phyloP scores from a whole-genome alignment of 345 rosid species.

The Linum tenue region DNA sequence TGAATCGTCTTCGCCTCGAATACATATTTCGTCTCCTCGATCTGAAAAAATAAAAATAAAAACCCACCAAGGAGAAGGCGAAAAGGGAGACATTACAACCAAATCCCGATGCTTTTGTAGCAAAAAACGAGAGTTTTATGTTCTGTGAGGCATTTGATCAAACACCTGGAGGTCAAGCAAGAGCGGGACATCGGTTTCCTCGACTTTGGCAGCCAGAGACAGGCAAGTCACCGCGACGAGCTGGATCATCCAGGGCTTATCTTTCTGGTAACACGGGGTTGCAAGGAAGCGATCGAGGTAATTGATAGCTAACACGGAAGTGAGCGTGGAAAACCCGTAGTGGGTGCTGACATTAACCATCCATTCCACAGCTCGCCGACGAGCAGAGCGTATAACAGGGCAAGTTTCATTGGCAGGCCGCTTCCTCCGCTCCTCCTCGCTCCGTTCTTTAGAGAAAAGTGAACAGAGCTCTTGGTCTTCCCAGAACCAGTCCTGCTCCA shows the following conservation, averaged over 20 bases:
- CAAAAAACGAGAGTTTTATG: neutral
- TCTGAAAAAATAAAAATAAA: no score
- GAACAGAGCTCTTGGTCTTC: neutral
- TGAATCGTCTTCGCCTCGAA: slow-evolving; percentile 28
- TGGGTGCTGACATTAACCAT: slow-evolving; percentile 17
- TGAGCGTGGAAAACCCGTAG: slow-evolving; percentile 21
- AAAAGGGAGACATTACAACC: neutral
- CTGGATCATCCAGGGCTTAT: slow-evolving; percentile 28
- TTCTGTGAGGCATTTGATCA: neutral
- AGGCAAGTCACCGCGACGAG: slow-evolving; percentile 28
- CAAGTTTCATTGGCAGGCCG: neutral
- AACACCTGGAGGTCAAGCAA: slow-evolving; percentile 28
- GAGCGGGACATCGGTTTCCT: slow-evolving; percentile 25
- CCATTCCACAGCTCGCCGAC: slow-evolving; percentile 23
- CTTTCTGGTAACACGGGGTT: slow-evolving; percentile 9
- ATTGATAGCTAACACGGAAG: slow-evolving; percentile 19
- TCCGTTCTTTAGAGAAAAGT: neutral
- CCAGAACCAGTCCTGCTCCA: slow-evolving; percentile 64
- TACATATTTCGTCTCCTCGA: slow-evolving; percentile 17
- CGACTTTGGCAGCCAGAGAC: slow-evolving; percentile 32
- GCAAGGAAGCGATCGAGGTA: slow-evolving; percentile 25
- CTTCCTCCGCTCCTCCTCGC: neutral
- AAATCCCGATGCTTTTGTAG: neutral
- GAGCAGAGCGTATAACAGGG: slow-evolving; percentile 4
- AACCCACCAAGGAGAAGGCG: neutral